phyloP scores from a whole-genome alignment of 2,329 filamentous ascomycete species.

The Iodosphaeria phyllophila region DNA sequence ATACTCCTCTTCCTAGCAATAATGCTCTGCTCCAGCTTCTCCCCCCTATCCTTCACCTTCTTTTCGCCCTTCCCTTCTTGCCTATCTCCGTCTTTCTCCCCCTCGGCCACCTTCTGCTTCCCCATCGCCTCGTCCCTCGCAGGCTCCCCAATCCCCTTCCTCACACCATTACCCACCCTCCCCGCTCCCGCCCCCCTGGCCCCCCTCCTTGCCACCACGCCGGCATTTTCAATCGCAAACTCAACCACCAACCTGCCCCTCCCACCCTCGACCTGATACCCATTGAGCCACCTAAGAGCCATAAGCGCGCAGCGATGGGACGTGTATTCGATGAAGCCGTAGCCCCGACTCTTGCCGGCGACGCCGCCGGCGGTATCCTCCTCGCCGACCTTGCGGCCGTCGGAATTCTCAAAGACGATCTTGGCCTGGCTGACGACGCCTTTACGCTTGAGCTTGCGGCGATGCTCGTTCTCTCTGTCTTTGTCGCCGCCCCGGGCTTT shows the following conservation, averaged over 20 bases:
- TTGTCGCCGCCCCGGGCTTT: constrained; percentile 59
- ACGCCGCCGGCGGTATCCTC: constrained; percentile 58
- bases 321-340: constrained; percentile 94
- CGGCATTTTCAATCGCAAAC: constrained; percentile 95
- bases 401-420: constrained; percentile 75
- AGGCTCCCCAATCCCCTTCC: constrained; percentile 1
- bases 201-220: constrained; percentile 57
- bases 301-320: constrained; percentile 89
- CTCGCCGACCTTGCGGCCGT: constrained; percentile 71
- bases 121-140: constrained; percentile 2
- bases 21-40: constrained; percentile 46
- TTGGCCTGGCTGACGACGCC: constrained; percentile 84
- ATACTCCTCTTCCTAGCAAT: constrained; percentile 71
- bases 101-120: constrained; percentile 2
- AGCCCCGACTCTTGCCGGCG: constrained; percentile 72
- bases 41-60: constrained; percentile 11
- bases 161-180: not conserved
- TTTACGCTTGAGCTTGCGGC: constrained; percentile 66
- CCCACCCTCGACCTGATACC: constrained; percentile 50
- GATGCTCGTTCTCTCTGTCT: constrained; percentile 62
- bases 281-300: constrained; percentile 87
- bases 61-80: constrained; percentile 4
- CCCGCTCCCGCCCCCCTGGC: constrained; percentile 3
- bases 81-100: constrained; percentile 2
- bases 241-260: constrained; percentile 86